phyloP scores from a whole-genome alignment of 805 yeast species.

The Cyberlindnera bimundalis region DNA sequence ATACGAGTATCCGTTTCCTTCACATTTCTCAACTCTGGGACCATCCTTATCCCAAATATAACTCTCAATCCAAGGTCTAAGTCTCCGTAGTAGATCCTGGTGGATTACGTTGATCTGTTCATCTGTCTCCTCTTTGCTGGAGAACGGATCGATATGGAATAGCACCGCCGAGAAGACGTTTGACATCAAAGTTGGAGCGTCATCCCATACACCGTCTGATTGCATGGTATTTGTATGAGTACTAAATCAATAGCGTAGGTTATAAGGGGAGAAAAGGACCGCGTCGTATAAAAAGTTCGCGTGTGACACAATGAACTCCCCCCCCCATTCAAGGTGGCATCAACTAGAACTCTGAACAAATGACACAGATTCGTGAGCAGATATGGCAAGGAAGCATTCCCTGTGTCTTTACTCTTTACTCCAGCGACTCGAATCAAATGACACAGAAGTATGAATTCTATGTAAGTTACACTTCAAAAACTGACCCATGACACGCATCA shows the following conservation, averaged over 20 bases:
- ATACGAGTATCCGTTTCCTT: constrained; percentile 12
- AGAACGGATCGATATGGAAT: constrained; percentile 32
- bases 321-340: too few species aligned
- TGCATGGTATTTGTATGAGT: too few species aligned
- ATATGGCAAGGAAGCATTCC: constrained; percentile 57
- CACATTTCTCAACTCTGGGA: constrained; percentile 1
- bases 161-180: constrained; percentile 9
- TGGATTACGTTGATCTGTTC: constrained; percentile 16
- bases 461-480: not conserved
- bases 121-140: constrained; percentile 18
- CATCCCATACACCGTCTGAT: too few species aligned
- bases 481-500: too few species aligned
- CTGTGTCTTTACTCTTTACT: constrained; percentile 34
- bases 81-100: constrained; percentile 23
- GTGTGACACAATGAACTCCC: too few species aligned
- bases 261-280: too few species aligned
- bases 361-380: constrained; percentile 33
- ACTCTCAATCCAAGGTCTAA: constrained; percentile 35
- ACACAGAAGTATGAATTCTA: constrained; percentile 9
- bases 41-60: constrained; percentile 43
- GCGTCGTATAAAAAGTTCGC: too few species aligned
- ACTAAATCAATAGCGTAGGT: too few species aligned
- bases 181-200: not conserved
- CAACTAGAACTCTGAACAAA: too few species aligned
- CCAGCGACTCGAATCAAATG: constrained; percentile 25